Base-by-base conservation (phyloP, 2,329 filamentous ascomycete genomes). In the Cercospora citrullina region DNA sequence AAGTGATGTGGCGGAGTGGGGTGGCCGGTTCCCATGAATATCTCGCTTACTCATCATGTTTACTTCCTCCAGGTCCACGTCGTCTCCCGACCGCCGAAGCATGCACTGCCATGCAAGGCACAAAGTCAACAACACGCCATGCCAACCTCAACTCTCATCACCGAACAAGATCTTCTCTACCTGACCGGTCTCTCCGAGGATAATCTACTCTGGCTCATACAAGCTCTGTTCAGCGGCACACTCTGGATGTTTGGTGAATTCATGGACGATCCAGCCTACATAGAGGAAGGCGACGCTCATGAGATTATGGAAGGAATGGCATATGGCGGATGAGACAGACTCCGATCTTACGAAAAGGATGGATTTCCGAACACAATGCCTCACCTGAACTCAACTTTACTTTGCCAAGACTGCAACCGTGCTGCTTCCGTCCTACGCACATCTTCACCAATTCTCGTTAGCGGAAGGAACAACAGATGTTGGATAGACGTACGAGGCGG, bases 161-260 rank as follows among this genome's bases (percentile, higher is more conserved):
- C 67, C 1, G 67, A 68, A 36, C 48, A 60, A 23, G 67, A 68
- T 53, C 59, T 68, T 16, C 63, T 71, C 18, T 21, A 66, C 23
- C 58, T 70, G 3, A 66, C 65, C 5, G 63, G 60, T 28, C 60
- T 68, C 10, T 58, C 60, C 2, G 48, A 62, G 21, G 65, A 68
- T 16, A 63, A 64, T 26, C 26, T 69, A 16, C 62, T 71, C 9
- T 71, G 64, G 61, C 33, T 68, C 26, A 39, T 68, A 2, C 68
- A 70, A 48, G 65, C 67, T 16, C 36, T 71, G 4, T 28, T 70
- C 42, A 70, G 68, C 23, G 64, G 62, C 16, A 70, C 65, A 12
- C 66, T 70, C 18, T 70, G 66, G 66, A 66, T 70, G 64, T 18
- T 70, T 5, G 66, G 55, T 21, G 68, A 70, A 36, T 70, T 66